These are phyloP conservation scores for Rhizopus arrhizus DNA, from an alignment of 371 early-diverging fungal genomes.

Conservation along the genomic window DNA sequence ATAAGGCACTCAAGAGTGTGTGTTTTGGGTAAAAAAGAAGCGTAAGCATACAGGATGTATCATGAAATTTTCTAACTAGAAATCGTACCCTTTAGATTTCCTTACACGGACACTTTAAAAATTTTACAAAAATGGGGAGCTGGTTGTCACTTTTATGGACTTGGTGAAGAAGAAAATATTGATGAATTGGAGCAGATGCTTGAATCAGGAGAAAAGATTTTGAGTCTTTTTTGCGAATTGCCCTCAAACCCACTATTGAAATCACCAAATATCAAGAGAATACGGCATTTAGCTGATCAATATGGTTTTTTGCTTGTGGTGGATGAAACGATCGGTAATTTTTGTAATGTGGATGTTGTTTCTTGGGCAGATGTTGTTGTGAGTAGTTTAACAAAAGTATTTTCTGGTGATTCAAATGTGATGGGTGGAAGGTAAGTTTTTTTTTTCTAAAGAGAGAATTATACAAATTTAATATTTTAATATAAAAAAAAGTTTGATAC, in stretches of 20 bases:
- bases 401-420: conserved; percentile 95
- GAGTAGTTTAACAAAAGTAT: conserved; percentile 91
- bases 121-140: conserved; percentile 92
- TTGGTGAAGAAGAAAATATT: conserved; percentile 75
- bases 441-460: background rate
- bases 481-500: conserved; percentile 75
- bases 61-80: too few relatives aligned
- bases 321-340: conserved; percentile 95
- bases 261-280: conserved; percentile 73
- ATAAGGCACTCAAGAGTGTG: conserved; percentile 68
- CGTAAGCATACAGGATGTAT: too few relatives aligned
- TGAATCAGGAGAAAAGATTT: conserved; percentile 60
- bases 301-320: conserved; percentile 82
- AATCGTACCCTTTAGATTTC: conserved; percentile 62
- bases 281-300: conserved; percentile 76
- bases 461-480: too few relatives aligned
- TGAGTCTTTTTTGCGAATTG: conserved; percentile 89
- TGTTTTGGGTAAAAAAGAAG: conserved; percentile 79
- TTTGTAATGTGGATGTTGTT: conserved; percentile 81
- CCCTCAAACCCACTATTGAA: conserved; percentile 93
- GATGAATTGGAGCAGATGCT: conserved; percentile 68
- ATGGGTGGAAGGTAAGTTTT: conserved; percentile 89
- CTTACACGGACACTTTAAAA: conserved; percentile 94
- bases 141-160: conserved; percentile 84
- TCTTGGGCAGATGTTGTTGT: conserved; percentile 87